Base-by-base conservation (phyloP, 768 basidiomycete genomes). In the Xerocomus potaroensis region DNA sequence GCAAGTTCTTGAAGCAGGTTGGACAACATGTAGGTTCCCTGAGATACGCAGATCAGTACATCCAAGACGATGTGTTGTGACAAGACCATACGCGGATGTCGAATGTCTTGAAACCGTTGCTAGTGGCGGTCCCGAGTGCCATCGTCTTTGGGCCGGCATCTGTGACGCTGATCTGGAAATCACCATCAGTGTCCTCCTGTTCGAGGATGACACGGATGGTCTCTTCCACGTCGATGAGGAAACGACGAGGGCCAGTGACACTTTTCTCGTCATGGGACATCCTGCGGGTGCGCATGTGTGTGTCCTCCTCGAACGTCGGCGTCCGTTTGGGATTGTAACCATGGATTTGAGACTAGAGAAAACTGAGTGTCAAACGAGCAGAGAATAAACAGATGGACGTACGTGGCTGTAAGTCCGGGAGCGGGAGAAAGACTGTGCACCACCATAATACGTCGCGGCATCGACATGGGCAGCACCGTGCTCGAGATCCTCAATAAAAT, bases 21-120 rank as follows among this genome's bases (percentile, higher is more conserved):
- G 11, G 95, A 97, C 37, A 99, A 75, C 95, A 97, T 98, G 69
- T 98, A 99, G n/a, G 88, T 97, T 33, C 96, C 95, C 87, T 94
- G 61, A 14, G 58, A 50, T 12, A 52, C 21, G 41, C 35, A 21
- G 42, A 22, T 52, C 43, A 55, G 48, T 41, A 51, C 27, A 29
- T 47, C 48, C 15, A 35, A 45, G 18, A 29, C 15, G 49, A 14
- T 18, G 35, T 16, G 48, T 21, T 12, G 33, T n/a, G 19, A 37
- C 32, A 40, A 32, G 8, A 2, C 65, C 79, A 54, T 65, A 91
- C 89, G 36, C 95, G 78, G 52, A 98, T 91, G 69, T 99, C 95
- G 65, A 96, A 96, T 3, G 85, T 86, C 73, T 97, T 97, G 82
- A 91, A 94, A 15, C 94, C 95, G 68, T 99, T 99, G 67, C 90